Evolutionary conservation across 108 stramenopile species (phyloP).

Genomic region (Cyclotella cryptica): DNA sequence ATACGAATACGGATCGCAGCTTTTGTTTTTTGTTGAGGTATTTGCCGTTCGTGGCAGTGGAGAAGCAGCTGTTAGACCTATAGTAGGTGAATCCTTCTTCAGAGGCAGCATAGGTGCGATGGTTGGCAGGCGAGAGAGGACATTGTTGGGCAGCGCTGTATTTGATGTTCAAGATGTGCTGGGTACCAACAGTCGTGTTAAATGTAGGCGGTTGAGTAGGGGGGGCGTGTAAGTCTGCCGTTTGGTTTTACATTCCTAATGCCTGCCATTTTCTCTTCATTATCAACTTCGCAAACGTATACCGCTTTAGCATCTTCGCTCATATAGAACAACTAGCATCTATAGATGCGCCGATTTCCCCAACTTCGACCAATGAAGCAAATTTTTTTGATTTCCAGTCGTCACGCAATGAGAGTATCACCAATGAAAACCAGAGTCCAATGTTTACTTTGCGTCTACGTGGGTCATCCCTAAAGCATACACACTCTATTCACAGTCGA

Average conservation of each 20-base stretch:
- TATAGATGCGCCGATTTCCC: background rate
- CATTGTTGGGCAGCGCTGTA: conserved; percentile 20
- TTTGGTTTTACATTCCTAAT: background rate
- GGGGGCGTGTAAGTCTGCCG: conserved; percentile 24
- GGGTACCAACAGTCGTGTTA: conserved; percentile 13
- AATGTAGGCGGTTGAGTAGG: conserved; percentile 19
- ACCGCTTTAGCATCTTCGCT: conserved; percentile 20
- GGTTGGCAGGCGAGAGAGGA: conserved; percentile 3
- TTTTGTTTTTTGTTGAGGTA: conserved; percentile 34
- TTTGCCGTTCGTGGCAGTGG: conserved; percentile 9
- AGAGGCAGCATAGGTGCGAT: background rate
- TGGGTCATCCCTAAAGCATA: conserved; percentile 38
- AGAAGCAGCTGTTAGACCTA: background rate
- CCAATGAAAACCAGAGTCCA: conserved; percentile 1
- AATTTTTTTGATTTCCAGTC: background rate
- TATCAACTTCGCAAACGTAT: background rate
- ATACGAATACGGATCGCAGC: conserved; percentile 41
- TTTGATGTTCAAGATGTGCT: conserved; percentile 43
- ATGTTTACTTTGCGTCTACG: conserved; percentile 30
- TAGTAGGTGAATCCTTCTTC: background rate
- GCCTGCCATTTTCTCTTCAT: background rate
- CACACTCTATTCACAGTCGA: conserved; percentile 25
- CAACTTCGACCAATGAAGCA: background rate
- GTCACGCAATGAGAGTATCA: conserved; percentile 1
- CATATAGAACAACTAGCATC: conserved; percentile 23